These are phyloP conservation scores for Hypocrella siamensis DNA, from an alignment of 2,329 filamentous ascomycete genomes.

Conservation along the genomic window DNA sequence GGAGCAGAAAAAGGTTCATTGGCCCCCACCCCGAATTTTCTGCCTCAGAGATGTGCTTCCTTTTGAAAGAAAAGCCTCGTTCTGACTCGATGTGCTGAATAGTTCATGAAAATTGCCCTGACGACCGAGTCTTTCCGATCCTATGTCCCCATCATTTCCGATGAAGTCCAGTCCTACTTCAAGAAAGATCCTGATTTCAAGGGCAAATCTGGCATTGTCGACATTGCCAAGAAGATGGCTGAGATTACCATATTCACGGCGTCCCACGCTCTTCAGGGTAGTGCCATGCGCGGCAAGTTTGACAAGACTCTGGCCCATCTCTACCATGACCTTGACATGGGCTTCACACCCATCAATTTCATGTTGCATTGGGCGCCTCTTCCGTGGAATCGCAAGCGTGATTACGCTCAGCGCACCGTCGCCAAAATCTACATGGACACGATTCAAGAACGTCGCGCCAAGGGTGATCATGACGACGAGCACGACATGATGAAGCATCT, in stretches of 20 bases:
- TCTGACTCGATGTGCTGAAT: neutral
- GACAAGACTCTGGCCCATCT: conserved; percentile 66
- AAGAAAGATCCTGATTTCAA: conserved; percentile 52
- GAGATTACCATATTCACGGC: conserved; percentile 86
- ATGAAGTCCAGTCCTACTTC: conserved; percentile 60
- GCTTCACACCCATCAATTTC: conserved; percentile 81
- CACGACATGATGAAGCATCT: conserved; percentile 83
- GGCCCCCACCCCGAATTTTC: neutral
- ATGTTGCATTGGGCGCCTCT: conserved; percentile 78
- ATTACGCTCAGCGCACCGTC: conserved; percentile 67
- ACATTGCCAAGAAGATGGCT: conserved; percentile 62
- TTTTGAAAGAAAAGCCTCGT: neutral
- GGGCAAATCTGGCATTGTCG: conserved; percentile 48
- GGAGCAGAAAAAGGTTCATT: conserved; percentile 58
- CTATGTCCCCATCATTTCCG: conserved; percentile 65
- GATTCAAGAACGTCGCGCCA: conserved; percentile 52
- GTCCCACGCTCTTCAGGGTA: conserved; percentile 70
- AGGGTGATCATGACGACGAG: conserved; percentile 30
- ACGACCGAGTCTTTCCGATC: conserved; percentile 57
- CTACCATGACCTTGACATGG: conserved; percentile 83
- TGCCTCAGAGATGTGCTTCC: neutral
- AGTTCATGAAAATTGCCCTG: conserved; percentile 72
- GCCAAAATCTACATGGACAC: conserved; percentile 71
- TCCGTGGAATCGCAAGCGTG: conserved; percentile 73
- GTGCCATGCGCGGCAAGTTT: conserved; percentile 66